A percentile compares a stretch with the other conserved stretches of the same genome.
Evolutionary conservation across 2,329 filamentous ascomycete species (phyloP).

Genomic region (Nemania sp.): DNA sequence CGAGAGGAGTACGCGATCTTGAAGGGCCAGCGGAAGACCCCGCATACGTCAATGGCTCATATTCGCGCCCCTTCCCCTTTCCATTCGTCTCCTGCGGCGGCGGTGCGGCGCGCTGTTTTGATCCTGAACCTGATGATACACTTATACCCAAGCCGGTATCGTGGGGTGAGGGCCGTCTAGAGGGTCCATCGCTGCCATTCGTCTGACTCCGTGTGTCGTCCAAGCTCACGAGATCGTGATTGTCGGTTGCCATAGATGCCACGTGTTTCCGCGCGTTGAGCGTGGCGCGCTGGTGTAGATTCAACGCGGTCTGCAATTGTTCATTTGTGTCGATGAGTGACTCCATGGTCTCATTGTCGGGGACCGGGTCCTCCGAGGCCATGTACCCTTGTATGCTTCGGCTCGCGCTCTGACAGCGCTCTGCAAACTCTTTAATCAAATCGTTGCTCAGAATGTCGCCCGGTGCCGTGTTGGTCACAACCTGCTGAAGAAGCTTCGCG

Average conservation of each 20-base stretch:
- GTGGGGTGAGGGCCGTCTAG: slow-evolving; percentile 18
- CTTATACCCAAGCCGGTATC: slow-evolving; percentile 25
- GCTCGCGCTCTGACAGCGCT: slow-evolving; percentile 81
- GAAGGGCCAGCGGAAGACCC: slow-evolving; percentile 36
- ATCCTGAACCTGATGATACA: slow-evolving; percentile 31
- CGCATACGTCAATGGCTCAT: slow-evolving; percentile 36
- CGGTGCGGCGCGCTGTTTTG: slow-evolving; percentile 33
- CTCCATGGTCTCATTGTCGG: slow-evolving; percentile 93
- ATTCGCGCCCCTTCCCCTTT: slow-evolving; percentile 40
- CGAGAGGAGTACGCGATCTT: slow-evolving; percentile 37
- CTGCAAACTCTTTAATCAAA: slow-evolving; percentile 89
- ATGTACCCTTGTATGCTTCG: slow-evolving; percentile 87
- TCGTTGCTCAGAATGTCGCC: slow-evolving; percentile 79
- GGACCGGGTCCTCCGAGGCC: slow-evolving; percentile 73
- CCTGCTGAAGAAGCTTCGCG: slow-evolving; percentile 88
- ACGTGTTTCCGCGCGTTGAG: slow-evolving; percentile 62
- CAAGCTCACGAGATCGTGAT: slow-evolving; percentile 36
- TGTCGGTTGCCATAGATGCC: slow-evolving; percentile 46
- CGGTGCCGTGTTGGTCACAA: slow-evolving; percentile 82
- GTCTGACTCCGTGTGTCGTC: slow-evolving; percentile 15
- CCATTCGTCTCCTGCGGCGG: slow-evolving; percentile 31
- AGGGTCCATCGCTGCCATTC: slow-evolving; percentile 9
- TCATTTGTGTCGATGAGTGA: slow-evolving; percentile 94
- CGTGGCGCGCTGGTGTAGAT: slow-evolving; percentile 81
- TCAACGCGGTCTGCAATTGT: slow-evolving; percentile 80